Evolutionary conservation across 305 asterid species (phyloP), one percentile per base, ranked within the genome.

Genomic region (Nicotiana rustica): DNA sequence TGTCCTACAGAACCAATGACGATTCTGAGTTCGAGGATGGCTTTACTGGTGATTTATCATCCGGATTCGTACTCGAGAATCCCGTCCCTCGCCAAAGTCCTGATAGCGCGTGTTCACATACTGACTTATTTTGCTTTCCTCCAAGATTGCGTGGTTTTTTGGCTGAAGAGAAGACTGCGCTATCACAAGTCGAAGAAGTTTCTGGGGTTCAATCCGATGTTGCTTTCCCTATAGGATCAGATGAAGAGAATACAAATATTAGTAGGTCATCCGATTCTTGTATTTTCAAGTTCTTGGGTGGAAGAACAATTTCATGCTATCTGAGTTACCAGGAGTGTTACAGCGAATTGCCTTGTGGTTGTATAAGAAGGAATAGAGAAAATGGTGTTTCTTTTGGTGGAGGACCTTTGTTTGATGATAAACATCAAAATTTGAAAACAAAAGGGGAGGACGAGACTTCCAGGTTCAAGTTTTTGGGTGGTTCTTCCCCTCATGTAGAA

Each of bases 101-200:
- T 79, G 89, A 83, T 68, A 86, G 61, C 49, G 78, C 89, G 76
- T 96, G 98, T 82, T 91, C 90, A 12, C 78, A 86, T 84, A 84
- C 91, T 0, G 83, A 88, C 78, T 79, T 88, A 60, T 93, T 94
- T 81, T 96, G 98, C 90, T 96, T 94, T 84, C 92, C 92, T 5
- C 92, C 99, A 5, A 96, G 96, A n/a, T 87, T 96, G 82, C 69
- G 89, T 67, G 94, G 88, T 61, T 71, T 86, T 78, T 82, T 86
- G 65, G 36, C 78, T 76, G 64, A 79, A 49, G 88, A 84, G 71
- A 73, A 71, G 56, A 87, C 83, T 87, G 81, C 84, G 57, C 82
- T 84, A 68, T 67, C 83, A 33, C 85, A 81, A 71, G 78, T 84
- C 36, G 80, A 73, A 47, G 92, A 83, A 79, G 90, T 82, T 82